A percentile compares a stretch with the other conserved stretches of the same genome.
Conservation (phyloP, 2,329 filamentous ascomycete species). For the Pseudogymnoascus verrucosus region DNA sequence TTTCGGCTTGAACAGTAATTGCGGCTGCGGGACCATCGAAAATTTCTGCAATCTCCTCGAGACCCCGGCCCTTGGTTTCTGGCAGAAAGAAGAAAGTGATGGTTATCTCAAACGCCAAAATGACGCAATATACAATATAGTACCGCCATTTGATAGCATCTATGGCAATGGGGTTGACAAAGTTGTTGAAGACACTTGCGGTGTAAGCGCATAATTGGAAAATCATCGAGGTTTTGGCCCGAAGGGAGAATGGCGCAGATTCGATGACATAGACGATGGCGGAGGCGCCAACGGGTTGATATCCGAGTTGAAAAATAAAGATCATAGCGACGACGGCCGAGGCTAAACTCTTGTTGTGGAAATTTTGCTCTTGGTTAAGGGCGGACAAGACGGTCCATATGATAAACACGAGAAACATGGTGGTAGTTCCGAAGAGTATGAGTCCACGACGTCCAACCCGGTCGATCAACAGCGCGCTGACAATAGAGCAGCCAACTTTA, state of each 20-base stretch:
- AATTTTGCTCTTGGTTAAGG: constrained; percentile 29
- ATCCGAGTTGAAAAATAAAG: constrained; percentile 41
- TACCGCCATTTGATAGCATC: constrained; percentile 34
- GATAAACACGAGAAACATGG: constrained; percentile 45
- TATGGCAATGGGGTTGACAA: constrained; percentile 39
- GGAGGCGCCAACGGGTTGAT: constrained; percentile 45
- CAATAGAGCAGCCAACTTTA: constrained; percentile 31
- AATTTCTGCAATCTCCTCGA: constrained; percentile 36
- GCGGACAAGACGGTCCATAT: constrained; percentile 45
- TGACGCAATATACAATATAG: constrained; percentile 35
- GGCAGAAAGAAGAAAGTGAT: constrained; percentile 38
- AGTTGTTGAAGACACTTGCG: constrained; percentile 38
- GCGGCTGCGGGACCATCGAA: constrained; percentile 26
- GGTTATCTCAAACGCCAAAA: constrained; percentile 32
- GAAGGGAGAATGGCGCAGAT: background rate
- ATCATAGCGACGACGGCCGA: constrained; percentile 35
- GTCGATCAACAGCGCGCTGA: constrained; percentile 31
- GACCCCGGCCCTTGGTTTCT: constrained; percentile 33
- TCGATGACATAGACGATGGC: constrained; percentile 34
- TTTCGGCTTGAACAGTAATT: background rate
- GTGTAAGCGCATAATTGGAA: constrained; percentile 29
- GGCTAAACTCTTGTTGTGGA: constrained; percentile 19
- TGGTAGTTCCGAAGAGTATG: constrained; percentile 32
- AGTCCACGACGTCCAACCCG: constrained; percentile 28
- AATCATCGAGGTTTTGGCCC: constrained; percentile 11